Percentiles rank a stretch among this genome's conserved stretches.
Conservation (phyloP, 768 basidiomycete species). For the Rhodosporidiobolus sp. region DNA sequence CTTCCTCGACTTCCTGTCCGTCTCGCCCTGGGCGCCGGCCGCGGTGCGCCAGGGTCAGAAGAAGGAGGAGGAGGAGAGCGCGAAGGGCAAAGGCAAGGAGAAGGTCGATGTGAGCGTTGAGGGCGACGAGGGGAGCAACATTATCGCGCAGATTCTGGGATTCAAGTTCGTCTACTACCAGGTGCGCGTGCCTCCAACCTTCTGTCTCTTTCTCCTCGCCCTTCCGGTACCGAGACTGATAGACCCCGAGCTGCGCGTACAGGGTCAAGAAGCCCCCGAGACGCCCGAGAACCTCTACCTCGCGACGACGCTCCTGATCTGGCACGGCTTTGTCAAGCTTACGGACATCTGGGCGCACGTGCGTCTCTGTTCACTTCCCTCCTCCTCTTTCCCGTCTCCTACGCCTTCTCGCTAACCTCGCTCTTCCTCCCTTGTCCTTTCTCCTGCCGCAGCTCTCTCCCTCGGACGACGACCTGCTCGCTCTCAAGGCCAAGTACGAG, state of each 20-base stretch:
- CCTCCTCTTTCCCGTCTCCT: too few species aligned
- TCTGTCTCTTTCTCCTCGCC: conserved; percentile 41
- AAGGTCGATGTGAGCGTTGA: conserved; percentile 43
- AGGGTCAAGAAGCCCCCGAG: conserved; percentile 59
- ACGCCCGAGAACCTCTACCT: conserved; percentile 73
- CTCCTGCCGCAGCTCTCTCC: conserved; percentile 58
- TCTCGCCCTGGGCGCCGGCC: conserved; percentile 70
- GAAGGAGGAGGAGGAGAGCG: conserved; percentile 40
- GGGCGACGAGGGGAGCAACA: conserved; percentile 40
- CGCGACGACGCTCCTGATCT: conserved; percentile 79
- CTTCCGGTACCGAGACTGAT: conserved; percentile 25
- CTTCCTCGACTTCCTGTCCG: conserved; percentile 78
- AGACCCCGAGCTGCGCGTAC: conserved; percentile 52
- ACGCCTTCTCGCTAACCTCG: background rate
- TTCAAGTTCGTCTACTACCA: conserved; percentile 94
- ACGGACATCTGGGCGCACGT: conserved; percentile 94
- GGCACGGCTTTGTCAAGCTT: conserved; percentile 79
- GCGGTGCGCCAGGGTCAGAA: conserved; percentile 43
- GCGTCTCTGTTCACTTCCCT: too few species aligned
- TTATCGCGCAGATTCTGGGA: conserved; percentile 80
- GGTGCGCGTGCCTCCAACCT: too few species aligned
- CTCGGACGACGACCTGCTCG: conserved; percentile 70
- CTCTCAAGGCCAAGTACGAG: conserved; percentile 63
- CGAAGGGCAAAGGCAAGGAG: conserved; percentile 41
- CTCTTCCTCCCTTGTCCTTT: conserved; percentile 3